Evolutionary conservation across 176 grass and related monocot genomes (phyloP).

Genomic region (Saccharum spontaneum): DNA sequence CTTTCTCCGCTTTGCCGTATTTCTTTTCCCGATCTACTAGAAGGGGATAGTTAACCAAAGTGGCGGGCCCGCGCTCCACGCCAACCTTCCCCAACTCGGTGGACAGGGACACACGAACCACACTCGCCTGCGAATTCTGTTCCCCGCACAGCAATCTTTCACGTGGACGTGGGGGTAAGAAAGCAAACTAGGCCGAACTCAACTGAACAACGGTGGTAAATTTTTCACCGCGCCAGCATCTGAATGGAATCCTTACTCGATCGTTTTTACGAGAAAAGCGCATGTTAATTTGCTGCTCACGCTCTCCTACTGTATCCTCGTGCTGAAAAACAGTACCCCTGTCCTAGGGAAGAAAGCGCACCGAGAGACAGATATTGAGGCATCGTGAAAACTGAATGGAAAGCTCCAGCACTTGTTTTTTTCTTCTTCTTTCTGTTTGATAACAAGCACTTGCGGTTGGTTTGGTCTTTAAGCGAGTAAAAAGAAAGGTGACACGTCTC

Average conservation of each 20-base stretch:
- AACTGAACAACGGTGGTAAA: background rate
- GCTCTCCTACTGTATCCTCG: background rate
- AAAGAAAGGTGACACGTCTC: background rate
- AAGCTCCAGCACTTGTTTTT: slow-evolving; percentile 1
- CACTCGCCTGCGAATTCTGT: background rate
- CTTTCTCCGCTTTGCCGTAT: slow-evolving; percentile 12
- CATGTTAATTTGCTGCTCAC: background rate
- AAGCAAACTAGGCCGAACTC: background rate
- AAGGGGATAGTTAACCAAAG: slow-evolving; percentile 26
- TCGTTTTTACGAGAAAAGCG: background rate
- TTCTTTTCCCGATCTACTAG: slow-evolving; percentile 3
- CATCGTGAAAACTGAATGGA: background rate
- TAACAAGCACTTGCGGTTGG: background rate
- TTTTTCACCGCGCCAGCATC: background rate
- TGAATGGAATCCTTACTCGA: background rate
- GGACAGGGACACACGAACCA: background rate
- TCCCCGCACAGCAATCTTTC: background rate
- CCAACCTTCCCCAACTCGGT: background rate
- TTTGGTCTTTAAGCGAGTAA: slow-evolving; percentile 23
- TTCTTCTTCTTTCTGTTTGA: background rate
- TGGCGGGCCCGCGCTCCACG: slow-evolving; percentile 18
- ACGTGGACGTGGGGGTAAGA: background rate
- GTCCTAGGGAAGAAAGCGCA: background rate
- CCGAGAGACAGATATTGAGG: background rate
- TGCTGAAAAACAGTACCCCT: too few species aligned